Evolutionary conservation across 2,329 filamentous ascomycete genomes (phyloP).

Genomic region (Pestalotiopsis sp.): DNA sequence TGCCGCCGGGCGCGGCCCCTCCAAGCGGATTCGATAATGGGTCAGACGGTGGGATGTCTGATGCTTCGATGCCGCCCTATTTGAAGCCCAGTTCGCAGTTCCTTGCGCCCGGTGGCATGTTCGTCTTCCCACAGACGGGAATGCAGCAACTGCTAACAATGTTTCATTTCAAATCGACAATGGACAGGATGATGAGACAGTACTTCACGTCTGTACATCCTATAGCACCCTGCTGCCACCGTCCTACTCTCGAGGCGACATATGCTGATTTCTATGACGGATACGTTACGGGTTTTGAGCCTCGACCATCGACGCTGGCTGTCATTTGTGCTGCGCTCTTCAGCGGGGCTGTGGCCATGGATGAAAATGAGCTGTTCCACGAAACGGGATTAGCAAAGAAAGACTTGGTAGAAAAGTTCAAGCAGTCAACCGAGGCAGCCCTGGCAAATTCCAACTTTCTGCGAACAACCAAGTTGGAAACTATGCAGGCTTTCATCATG

Average conservation of each 20-base stretch:
- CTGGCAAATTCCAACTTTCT: constrained; percentile 72
- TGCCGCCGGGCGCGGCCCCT: constrained; percentile 21
- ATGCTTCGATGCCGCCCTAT: constrained; percentile 49
- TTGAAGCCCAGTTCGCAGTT: constrained; percentile 67
- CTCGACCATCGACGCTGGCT: constrained; percentile 65
- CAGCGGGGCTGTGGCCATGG: constrained; percentile 68
- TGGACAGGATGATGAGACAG: constrained; percentile 65
- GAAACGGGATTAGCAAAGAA: constrained; percentile 59
- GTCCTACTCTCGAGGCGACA: constrained; percentile 65
- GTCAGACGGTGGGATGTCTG: constrained; percentile 24
- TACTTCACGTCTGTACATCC: constrained; percentile 72
- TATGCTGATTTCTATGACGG: constrained; percentile 70
- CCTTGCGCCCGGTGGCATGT: constrained; percentile 67
- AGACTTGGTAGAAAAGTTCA: constrained; percentile 63
- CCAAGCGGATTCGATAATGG: constrained; percentile 25
- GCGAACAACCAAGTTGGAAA: constrained; percentile 71
- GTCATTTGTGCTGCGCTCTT: constrained; percentile 72
- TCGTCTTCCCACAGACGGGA: constrained; percentile 62
- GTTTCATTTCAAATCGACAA: constrained; percentile 61
- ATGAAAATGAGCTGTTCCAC: constrained; percentile 50
- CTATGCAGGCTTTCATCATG: constrained; percentile 76
- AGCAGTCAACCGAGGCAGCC: constrained; percentile 67
- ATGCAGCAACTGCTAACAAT: constrained; percentile 55
- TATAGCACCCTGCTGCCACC: constrained; percentile 68
- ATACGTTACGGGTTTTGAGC: constrained; percentile 61